A percentile compares a stretch with the other conserved stretches of the same genome.
Evolutionary conservation across 1,284 basidiomycete genomes (phyloP).

Genomic region (Porogramme epimiltina): DNA sequence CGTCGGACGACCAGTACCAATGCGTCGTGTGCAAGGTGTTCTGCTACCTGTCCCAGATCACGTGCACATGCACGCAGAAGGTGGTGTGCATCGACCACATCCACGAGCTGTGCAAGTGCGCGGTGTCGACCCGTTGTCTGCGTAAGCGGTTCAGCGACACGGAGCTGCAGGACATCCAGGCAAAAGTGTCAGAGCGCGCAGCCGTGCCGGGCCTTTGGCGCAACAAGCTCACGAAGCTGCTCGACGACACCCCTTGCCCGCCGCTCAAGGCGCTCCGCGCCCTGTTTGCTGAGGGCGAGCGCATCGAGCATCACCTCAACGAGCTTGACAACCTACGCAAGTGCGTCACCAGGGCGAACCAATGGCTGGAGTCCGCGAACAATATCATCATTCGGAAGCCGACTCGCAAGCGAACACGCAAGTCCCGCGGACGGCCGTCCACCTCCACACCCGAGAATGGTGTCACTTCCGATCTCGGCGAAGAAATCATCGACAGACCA

Average conservation of each 20-base stretch:
- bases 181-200: constrained; percentile 72
- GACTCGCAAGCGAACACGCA: constrained; percentile 69
- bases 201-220: constrained; percentile 78
- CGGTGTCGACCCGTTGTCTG: constrained; percentile 61
- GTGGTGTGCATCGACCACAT: constrained; percentile 90
- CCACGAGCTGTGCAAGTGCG: constrained; percentile 75
- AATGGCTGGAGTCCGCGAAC: constrained; percentile 83
- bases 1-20: constrained; percentile 89
- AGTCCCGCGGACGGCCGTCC: constrained; percentile 57
- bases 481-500: constrained; percentile 51
- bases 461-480: constrained; percentile 48
- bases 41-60: constrained; percentile 94
- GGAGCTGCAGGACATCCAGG: constrained; percentile 70
- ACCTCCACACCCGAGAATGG: constrained; percentile 19
- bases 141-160: constrained; percentile 84
- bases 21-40: constrained; percentile 94
- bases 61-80: constrained; percentile 74
- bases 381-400: constrained; percentile 72
- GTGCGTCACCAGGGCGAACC: constrained; percentile 80
- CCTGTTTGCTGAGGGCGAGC: constrained; percentile 85
- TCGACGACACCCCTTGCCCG: constrained; percentile 72
- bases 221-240: constrained; percentile 65
- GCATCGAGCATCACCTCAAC: constrained; percentile 73
- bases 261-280: constrained; percentile 75
- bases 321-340: constrained; percentile 76